These are phyloP conservation scores for Sinapis alba DNA, from an alignment of 441 rosid genomes.

Conservation along the genomic window DNA sequence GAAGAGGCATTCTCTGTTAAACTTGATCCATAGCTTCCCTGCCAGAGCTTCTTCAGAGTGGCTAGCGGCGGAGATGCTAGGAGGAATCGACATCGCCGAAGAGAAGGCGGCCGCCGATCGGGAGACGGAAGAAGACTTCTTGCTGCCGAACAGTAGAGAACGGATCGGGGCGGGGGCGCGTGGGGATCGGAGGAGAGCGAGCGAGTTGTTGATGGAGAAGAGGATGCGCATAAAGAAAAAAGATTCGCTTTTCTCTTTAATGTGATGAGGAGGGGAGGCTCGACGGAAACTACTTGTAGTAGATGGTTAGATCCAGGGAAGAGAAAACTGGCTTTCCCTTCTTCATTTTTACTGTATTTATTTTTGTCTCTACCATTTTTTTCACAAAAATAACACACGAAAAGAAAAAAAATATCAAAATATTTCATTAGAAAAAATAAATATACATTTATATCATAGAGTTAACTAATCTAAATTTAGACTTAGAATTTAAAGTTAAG, in stretches of 20 bases:
- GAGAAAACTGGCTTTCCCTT: background rate
- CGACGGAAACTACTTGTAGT: background rate
- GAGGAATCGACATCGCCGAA: conserved; percentile 32
- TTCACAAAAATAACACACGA: too few species aligned
- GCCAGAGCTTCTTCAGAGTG: conserved; percentile 62
- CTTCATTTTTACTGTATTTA: background rate
- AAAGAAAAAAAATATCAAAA: too few species aligned
- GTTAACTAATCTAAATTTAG: too few species aligned
- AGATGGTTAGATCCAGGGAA: background rate
- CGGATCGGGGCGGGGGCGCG: conserved; percentile 22
- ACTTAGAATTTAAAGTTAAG: too few species aligned
- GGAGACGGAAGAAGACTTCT: conserved; percentile 26
- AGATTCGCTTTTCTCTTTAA: background rate
- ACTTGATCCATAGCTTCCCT: conserved; percentile 74
- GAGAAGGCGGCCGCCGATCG: conserved; percentile 38
- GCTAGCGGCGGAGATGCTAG: conserved; percentile 15
- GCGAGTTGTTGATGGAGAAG: conserved; percentile 25
- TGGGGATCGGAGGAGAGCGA: conserved; percentile 25
- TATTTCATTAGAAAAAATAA: too few species aligned
- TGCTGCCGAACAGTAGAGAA: conserved; percentile 1
- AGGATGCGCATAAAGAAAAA: conserved; percentile 33
- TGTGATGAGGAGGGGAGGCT: background rate
- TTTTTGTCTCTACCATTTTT: background rate
- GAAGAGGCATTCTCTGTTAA: conserved; percentile 54
- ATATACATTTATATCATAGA: too few species aligned